A percentile compares a stretch with the other conserved stretches of the same genome.
These are phyloP conservation scores for Coleophoma eucalyptorum DNA, from an alignment of 2,329 filamentous ascomycete species.

Conservation along the genomic window DNA sequence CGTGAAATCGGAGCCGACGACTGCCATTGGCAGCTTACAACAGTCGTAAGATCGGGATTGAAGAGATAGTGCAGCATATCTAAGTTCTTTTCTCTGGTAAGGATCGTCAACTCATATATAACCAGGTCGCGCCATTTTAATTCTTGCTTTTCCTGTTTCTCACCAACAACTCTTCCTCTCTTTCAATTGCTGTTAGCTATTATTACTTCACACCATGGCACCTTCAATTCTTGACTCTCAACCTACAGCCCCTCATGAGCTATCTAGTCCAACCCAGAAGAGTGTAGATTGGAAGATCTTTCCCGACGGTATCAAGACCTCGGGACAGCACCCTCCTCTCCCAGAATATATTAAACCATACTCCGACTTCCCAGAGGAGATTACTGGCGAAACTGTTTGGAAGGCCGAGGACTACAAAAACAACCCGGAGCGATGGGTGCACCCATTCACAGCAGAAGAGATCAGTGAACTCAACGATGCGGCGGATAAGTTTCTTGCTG, in stretches of 20 bases:
- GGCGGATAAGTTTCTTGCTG: conserved; percentile 65
- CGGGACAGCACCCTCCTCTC: conserved; percentile 69
- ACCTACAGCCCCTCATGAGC: conserved; percentile 5
- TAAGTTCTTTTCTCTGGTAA: too few relatives aligned
- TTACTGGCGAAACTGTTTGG: conserved; percentile 73
- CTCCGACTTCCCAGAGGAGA: conserved; percentile 65
- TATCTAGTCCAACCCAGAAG: conserved; percentile 5
- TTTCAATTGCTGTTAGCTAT: not conserved
- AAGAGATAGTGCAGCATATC: too few relatives aligned
- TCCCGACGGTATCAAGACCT: conserved; percentile 36
- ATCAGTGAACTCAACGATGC: conserved; percentile 62
- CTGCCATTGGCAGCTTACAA: too few relatives aligned
- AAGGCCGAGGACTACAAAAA: conserved; percentile 34
- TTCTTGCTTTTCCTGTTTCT: not conserved
- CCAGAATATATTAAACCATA: conserved; percentile 65
- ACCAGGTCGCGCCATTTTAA: too few relatives aligned
- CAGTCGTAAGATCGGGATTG: too few relatives aligned
- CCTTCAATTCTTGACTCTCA: conserved; percentile 8
- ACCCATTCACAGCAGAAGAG: conserved; percentile 63
- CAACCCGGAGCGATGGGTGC: conserved; percentile 56
- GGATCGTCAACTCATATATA: too few relatives aligned
- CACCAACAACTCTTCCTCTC: not conserved
- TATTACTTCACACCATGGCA: conserved; percentile 6
- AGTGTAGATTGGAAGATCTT: conserved; percentile 18
- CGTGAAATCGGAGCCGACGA: too few relatives aligned